phyloP scores from a whole-genome alignment of 495 filamentous ascomycete species.

The Chaetomidium leptoderma region DNA sequence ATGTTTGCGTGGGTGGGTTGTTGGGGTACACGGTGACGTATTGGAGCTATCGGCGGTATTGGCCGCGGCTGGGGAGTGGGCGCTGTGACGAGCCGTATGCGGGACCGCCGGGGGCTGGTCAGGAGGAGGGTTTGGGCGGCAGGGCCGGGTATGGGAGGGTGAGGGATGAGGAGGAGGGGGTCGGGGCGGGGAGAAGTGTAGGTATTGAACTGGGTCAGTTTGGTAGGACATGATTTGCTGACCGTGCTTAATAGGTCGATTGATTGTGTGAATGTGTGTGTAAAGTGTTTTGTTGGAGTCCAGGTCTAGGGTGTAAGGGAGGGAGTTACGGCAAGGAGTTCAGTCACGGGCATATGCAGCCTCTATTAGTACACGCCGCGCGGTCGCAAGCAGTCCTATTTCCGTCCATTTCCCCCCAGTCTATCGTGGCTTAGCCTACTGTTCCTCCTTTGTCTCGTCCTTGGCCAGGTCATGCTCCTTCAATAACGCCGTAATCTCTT shows the following conservation, averaged over 20 bases:
- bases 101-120: conserved; percentile 26
- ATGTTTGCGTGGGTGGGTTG: conserved; percentile 72
- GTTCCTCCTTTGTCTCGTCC: conserved; percentile 69
- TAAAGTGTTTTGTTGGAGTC: background rate
- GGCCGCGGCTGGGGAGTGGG: conserved; percentile 46
- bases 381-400: conserved; percentile 21
- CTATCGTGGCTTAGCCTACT: conserved; percentile 29
- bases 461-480: conserved; percentile 95
- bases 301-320: background rate
- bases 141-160: conserved; percentile 27
- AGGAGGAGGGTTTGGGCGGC: conserved; percentile 3
- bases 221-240: conserved; percentile 21
- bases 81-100: conserved; percentile 51
- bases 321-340: conserved; percentile 12
- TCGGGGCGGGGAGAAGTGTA: conserved; percentile 26
- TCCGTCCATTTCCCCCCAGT: background rate
- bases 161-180: conserved; percentile 35
- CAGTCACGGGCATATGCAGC: background rate
- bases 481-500: conserved; percentile 91
- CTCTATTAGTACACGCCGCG: conserved; percentile 32
- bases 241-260: conserved; percentile 12
- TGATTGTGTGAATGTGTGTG: background rate
- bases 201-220: conserved; percentile 24
- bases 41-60: conserved; percentile 74
- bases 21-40: conserved; percentile 71